Conservation (phyloP, 805 yeast genomes). For the Lipomyces kockii region DNA sequence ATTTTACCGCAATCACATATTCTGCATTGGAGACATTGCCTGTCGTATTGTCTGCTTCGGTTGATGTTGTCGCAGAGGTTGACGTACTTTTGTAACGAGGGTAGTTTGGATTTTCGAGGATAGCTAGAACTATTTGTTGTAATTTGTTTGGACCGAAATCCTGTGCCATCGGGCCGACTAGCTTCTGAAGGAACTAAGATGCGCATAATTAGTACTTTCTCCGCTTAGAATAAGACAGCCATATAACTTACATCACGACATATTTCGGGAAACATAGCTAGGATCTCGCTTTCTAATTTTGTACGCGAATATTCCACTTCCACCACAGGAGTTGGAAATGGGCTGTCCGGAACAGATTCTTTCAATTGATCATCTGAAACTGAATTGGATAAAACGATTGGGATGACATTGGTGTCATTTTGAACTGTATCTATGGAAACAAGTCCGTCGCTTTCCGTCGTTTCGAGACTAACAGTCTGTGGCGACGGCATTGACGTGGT, state of each 20-base stretch:
- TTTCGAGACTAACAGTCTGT: not conserved
- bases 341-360: not conserved
- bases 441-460: not conserved
- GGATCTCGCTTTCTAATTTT: not conserved
- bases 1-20: not conserved
- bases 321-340: not conserved
- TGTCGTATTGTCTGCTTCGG: not conserved
- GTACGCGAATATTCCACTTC: not conserved
- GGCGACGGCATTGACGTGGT: not conserved
- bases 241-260: not conserved
- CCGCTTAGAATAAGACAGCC: not conserved
- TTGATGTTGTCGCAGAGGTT: not conserved
- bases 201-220: not conserved
- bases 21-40: not conserved
- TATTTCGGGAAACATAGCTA: not conserved
- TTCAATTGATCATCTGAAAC: not conserved
- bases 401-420: not conserved
- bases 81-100: not conserved
- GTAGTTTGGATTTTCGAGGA: not conserved
- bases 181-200: not conserved
- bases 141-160: not conserved
- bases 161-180: not conserved
- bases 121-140: not conserved
- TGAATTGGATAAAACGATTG: not conserved
- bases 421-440: not conserved